A percentile compares a stretch with the other conserved stretches of the same genome.
phyloP scores from a whole-genome alignment of 108 stramenopile genomes.

The Parietichytrium sp. region DNA sequence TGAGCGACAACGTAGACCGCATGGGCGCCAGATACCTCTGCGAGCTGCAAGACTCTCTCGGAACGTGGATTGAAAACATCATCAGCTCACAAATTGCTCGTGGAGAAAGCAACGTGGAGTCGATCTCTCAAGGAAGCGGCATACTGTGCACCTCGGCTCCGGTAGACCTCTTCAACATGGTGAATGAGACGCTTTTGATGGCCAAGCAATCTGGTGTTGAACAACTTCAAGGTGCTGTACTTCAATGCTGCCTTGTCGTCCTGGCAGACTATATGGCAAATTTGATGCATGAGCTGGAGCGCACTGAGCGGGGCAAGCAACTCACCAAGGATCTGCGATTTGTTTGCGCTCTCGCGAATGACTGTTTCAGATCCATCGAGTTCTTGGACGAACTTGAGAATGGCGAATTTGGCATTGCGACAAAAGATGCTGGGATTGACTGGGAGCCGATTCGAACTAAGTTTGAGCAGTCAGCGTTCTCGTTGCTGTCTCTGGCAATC shows the following conservation, averaged over 20 bases:
- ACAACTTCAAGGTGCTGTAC: slow-evolving; percentile 2
- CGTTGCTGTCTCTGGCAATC: neutral
- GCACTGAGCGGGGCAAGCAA: neutral
- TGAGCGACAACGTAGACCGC: slow-evolving; percentile 9
- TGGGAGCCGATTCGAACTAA: slow-evolving; percentile 22
- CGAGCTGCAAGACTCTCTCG: slow-evolving; percentile 15
- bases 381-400: neutral
- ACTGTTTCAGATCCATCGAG: neutral
- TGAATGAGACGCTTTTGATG: slow-evolving; percentile 21
- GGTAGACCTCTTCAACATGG: slow-evolving; percentile 26
- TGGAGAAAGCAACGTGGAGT: neutral
- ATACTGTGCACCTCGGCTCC: neutral
- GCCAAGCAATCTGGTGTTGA: slow-evolving; percentile 1
- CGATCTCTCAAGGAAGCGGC: neutral
- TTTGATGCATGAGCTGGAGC: neutral
- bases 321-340: slow-evolving; percentile 21
- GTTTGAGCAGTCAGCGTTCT: neutral
- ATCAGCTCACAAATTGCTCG: neutral
- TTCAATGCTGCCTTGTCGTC: slow-evolving; percentile 28
- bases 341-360: slow-evolving; percentile 4
- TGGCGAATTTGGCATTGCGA: neutral
- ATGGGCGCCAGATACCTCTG: slow-evolving; percentile 5
- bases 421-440: neutral
- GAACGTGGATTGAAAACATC: slow-evolving; percentile 33
- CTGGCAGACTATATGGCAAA: slow-evolving; percentile 15